Evolutionary conservation across 768 basidiomycete species (phyloP).

Genomic region (Crucibulum laeve): DNA sequence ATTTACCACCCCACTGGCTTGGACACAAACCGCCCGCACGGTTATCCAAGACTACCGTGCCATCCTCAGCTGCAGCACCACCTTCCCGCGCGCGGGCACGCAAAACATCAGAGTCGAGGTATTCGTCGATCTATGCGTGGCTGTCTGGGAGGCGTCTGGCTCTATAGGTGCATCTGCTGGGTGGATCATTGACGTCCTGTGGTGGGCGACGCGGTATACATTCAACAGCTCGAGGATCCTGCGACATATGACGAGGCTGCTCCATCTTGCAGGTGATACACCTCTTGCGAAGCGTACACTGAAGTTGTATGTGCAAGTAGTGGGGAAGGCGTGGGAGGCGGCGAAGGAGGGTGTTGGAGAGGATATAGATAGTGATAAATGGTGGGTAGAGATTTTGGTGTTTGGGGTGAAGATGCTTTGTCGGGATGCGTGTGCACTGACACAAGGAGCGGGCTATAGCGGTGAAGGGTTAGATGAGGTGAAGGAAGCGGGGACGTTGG

Average conservation of each 20-base stretch:
- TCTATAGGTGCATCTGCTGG: slow-evolving; percentile 55
- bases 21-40: slow-evolving; percentile 62
- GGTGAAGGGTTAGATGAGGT: slow-evolving; percentile 52
- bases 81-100: slow-evolving; percentile 80
- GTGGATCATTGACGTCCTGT: slow-evolving; percentile 87
- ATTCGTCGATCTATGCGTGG: slow-evolving; percentile 77
- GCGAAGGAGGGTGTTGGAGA: slow-evolving; percentile 30
- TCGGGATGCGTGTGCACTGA: slow-evolving; percentile 40
- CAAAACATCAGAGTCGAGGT: slow-evolving; percentile 76
- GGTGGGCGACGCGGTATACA: slow-evolving; percentile 92
- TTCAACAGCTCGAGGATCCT: slow-evolving; percentile 88
- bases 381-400: slow-evolving; percentile 76
- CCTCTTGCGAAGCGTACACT: slow-evolving; percentile 71
- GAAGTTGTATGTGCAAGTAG: slow-evolving; percentile 77
- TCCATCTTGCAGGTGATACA: slow-evolving; percentile 57
- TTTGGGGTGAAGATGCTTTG: slow-evolving; percentile 79
- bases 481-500: slow-evolving; percentile 53
- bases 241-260: slow-evolving; percentile 77
- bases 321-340: slow-evolving; percentile 77
- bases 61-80: slow-evolving; percentile 62
- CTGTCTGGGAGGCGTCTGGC: slow-evolving; percentile 76
- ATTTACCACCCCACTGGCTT: slow-evolving; percentile 30
- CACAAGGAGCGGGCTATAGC: slow-evolving; percentile 15
- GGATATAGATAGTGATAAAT: slow-evolving; percentile 59
- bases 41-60: slow-evolving; percentile 70